Percentiles rank a stretch among this genome's conserved stretches.
These are phyloP conservation scores for Mortierella sp. DNA, from an alignment of 371 early-diverging fungal genomes.

Conservation along the genomic window DNA sequence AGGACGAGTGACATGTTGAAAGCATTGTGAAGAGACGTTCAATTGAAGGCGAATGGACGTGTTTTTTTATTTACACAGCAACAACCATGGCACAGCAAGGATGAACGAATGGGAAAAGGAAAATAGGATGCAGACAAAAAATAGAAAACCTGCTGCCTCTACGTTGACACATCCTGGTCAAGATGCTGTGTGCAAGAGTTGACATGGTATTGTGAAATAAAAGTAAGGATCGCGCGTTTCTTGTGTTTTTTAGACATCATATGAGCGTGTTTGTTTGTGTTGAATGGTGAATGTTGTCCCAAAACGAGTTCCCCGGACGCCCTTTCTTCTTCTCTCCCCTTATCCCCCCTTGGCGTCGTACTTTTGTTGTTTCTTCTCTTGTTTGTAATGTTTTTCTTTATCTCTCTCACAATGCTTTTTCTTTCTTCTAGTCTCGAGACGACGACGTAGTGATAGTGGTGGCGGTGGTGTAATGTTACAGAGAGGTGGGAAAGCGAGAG, in stretches of 20 bases:
- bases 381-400: not conserved
- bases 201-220: not conserved
- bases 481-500: not conserved
- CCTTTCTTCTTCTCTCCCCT: not conserved
- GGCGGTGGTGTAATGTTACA: slow-evolving; percentile 4
- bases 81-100: not conserved
- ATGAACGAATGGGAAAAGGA: not conserved
- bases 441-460: not conserved
- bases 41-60: not conserved
- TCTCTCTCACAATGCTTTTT: not conserved
- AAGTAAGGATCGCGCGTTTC: not conserved
- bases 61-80: too few species aligned
- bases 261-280: not conserved
- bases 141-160: not conserved
- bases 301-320: not conserved
- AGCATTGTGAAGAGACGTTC: not conserved
- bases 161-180: not conserved
- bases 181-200: not conserved
- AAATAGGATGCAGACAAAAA: not conserved
- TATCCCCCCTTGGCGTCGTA: not conserved
- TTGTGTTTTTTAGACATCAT: not conserved
- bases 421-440: not conserved
- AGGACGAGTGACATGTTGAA: not conserved
- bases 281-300: too few species aligned
- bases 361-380: not conserved